A percentile compares a stretch with the other conserved stretches of the same genome.
These are phyloP conservation scores for Lycium ferocissimum DNA, from an alignment of 257 asterid genomes.

Conservation along the genomic window DNA sequence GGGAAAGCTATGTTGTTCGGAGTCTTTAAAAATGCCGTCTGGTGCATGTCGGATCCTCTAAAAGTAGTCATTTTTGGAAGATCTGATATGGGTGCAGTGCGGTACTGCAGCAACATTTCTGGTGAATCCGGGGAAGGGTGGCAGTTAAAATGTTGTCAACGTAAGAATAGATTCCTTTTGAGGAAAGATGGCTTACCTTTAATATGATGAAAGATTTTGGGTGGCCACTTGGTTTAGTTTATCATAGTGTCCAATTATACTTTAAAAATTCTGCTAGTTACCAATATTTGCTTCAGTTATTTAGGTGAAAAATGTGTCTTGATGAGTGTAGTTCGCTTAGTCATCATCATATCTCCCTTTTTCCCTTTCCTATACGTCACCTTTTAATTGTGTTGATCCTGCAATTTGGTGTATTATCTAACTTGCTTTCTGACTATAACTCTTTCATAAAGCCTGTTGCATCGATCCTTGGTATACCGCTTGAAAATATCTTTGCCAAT, in stretches of 20 bases:
- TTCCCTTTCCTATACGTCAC: background rate
- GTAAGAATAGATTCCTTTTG: background rate
- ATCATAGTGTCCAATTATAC: background rate
- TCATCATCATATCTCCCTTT: background rate
- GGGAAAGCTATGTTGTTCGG: too few species aligned
- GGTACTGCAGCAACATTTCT: too few species aligned
- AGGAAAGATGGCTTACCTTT: background rate
- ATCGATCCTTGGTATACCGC: constrained; percentile 75
- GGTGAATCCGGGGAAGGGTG: background rate
- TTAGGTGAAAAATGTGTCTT: background rate
- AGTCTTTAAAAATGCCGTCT: too few species aligned
- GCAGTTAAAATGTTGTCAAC: background rate
- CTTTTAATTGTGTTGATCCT: background rate
- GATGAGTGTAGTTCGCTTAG: background rate
- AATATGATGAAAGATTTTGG: background rate
- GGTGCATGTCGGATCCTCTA: too few species aligned
- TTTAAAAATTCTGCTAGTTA: background rate
- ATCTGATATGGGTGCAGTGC: too few species aligned
- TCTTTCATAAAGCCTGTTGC: constrained; percentile 73
- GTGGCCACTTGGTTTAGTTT: background rate
- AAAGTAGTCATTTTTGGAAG: too few species aligned
- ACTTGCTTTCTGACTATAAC: constrained; percentile 21
- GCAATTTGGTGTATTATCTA: background rate
- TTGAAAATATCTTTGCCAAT: constrained; percentile 76
- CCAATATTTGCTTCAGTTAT: background rate